Evolutionary conservation across 2,329 filamentous ascomycete genomes (phyloP).

Genomic region (Aspergillus fructus): DNA sequence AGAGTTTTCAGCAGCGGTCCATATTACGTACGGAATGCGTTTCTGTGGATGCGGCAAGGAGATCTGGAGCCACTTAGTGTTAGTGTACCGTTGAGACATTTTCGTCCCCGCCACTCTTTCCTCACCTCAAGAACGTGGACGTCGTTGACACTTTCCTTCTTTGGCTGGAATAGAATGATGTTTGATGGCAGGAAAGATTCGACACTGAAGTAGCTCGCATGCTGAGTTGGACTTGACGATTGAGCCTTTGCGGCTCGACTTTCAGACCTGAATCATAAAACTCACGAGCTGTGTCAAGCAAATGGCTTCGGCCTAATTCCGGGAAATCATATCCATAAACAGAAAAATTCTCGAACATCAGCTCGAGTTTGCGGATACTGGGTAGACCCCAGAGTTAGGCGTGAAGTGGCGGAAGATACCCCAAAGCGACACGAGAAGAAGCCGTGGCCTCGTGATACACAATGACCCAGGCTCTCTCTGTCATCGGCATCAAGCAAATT

Average conservation of each 20-base stretch:
- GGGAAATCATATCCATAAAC: not conserved
- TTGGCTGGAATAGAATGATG: not conserved
- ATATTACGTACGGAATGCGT: constrained; percentile 15
- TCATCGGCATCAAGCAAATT: too few species aligned
- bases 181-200: not conserved
- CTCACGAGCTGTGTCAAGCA: not conserved
- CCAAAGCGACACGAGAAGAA: too few species aligned
- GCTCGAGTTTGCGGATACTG: too few species aligned
- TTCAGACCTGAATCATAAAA: not conserved
- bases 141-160: not conserved
- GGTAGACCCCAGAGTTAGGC: too few species aligned
- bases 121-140: not conserved
- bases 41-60: constrained; percentile 11
- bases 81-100: constrained; percentile 12
- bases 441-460: too few species aligned
- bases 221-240: not conserved
- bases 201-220: not conserved
- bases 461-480: too few species aligned
- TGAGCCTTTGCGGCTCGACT: too few species aligned
- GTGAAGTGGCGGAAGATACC: too few species aligned
- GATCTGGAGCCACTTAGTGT: constrained; percentile 6
- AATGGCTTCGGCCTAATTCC: not conserved
- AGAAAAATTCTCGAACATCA: not conserved
- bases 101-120: constrained; percentile 12
- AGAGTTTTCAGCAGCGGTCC: constrained; percentile 3